These are phyloP conservation scores for Cicer bijugum DNA, from an alignment of 306 rosid genomes.

Conservation along the genomic window DNA sequence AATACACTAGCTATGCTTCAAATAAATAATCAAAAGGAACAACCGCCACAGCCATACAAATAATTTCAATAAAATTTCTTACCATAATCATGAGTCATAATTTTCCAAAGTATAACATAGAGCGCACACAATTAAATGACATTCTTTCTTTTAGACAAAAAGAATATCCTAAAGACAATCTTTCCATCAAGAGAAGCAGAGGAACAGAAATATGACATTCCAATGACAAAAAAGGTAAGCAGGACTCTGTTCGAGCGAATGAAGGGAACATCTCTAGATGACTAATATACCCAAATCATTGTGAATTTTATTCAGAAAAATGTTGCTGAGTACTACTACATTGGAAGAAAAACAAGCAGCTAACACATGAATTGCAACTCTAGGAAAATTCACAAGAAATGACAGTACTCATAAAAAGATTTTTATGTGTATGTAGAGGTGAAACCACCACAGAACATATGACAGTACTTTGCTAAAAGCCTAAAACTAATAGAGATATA, in stretches of 20 bases:
- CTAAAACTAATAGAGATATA: background rate
- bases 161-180: background rate
- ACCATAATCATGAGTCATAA: background rate
- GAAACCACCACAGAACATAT: constrained; percentile 11
- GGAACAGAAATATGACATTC: background rate
- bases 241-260: constrained; percentile 19
- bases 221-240: constrained; percentile 14
- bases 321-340: constrained; percentile 20
- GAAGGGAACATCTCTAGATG: background rate
- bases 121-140: constrained; percentile 19
- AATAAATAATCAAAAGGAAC: background rate
- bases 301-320: background rate
- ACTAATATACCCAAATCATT: background rate
- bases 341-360: constrained; percentile 13
- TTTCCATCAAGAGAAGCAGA: background rate
- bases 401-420: too few species aligned
- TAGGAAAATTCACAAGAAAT: constrained; percentile 17
- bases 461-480: background rate
- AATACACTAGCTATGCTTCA: background rate
- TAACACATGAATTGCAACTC: constrained; percentile 18
- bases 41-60: constrained; percentile 19
- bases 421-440: background rate
- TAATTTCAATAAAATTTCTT: constrained; percentile 3
- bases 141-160: background rate
- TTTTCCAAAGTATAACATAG: constrained; percentile 18